Base-by-base conservation (phyloP, 2,329 filamentous ascomycete species). In the Monosporascus sp. region DNA sequence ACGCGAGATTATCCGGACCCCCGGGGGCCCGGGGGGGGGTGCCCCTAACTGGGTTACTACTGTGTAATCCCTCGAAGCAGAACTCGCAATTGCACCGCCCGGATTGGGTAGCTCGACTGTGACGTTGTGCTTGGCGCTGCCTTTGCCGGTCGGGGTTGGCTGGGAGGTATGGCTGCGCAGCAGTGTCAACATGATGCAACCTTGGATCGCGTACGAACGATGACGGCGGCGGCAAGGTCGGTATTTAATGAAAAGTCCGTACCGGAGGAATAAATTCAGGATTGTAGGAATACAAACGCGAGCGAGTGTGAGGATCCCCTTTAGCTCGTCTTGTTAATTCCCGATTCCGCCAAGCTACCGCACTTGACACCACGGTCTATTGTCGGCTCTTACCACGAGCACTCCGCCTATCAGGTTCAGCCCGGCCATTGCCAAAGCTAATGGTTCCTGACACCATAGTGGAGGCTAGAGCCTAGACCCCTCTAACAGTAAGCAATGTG, bases 211-310 rank as follows among this genome's bases (percentile, higher is more conserved):
- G 31, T 34, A 34, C 31, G 31, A 9, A 16, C 19, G 6, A 27
- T 27, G 24, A 46, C 19, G 24, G n/a, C 17, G 14, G 43, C 43
- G 17, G 22, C 24, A 46, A 27, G 14, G 43, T 46, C 43, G 43
- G 43, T 46, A 46, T 46, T 41, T 46, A 46, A 46, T 46, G 17
- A 46, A 46, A 46, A 31, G 11, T 46, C 43, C 43, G 43, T n/a
- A 46, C 24, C 24, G 22, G 43, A 3, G 5, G 24, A 46, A 27
- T 22, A 7, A 16, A 16, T n/a, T 22, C 22, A 27, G 43, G 43
- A 46, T 46, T 46, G 17, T 8, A 45, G 43, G 43, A 46, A 31
- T 46, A 27, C 5, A 3, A 31, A 46, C 31, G 11, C 5, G 31
- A 14, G 27, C 27, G 5, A 31, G 9, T 31, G 27, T 31, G 27